These are phyloP conservation scores for Diaporthe aspalathi DNA, from an alignment of 2,329 filamentous ascomycete species.

Conservation along the genomic window DNA sequence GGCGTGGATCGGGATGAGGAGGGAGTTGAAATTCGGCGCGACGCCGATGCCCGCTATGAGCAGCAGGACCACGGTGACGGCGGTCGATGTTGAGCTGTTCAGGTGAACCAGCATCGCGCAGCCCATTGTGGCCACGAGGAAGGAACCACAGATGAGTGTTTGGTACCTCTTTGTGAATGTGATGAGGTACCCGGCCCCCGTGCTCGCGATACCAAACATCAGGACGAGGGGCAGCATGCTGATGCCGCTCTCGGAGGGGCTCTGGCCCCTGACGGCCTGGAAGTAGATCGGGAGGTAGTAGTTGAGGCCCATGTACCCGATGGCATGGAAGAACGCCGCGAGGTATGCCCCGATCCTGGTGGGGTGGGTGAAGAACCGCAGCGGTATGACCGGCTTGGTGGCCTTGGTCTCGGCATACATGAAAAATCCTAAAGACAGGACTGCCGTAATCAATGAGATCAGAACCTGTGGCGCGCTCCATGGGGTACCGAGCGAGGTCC, in stretches of 20 bases:
- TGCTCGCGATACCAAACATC: constrained; percentile 67
- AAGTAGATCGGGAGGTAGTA: constrained; percentile 48
- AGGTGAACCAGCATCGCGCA: constrained; percentile 23
- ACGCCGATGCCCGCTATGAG: constrained; percentile 31
- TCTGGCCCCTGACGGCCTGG: constrained; percentile 47
- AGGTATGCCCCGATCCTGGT: constrained; percentile 32
- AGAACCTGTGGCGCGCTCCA: constrained; percentile 29
- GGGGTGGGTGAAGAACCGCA: constrained; percentile 34
- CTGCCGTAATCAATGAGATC: constrained; percentile 19
- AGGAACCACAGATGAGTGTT: constrained; percentile 17
- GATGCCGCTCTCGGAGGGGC: constrained; percentile 48
- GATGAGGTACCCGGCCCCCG: constrained; percentile 30
- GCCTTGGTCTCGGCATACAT: constrained; percentile 30
- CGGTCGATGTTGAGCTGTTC: constrained; percentile 9
- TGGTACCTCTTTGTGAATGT: constrained; percentile 29
- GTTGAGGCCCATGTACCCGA: constrained; percentile 28
- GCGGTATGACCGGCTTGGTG: constrained; percentile 31
- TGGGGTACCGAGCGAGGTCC: constrained; percentile 15
- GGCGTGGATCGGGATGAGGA: constrained; percentile 34
- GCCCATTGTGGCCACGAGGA: constrained; percentile 21
- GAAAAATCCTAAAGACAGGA: constrained; percentile 11
- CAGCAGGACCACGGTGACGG: constrained; percentile 16
- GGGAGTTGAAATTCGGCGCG: constrained; percentile 31
- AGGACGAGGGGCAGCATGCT: constrained; percentile 53
- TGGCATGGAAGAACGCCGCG: constrained; percentile 19